phyloP scores from a whole-genome alignment of 1,284 basidiomycete species.

The Cryptococcus floricola region DNA sequence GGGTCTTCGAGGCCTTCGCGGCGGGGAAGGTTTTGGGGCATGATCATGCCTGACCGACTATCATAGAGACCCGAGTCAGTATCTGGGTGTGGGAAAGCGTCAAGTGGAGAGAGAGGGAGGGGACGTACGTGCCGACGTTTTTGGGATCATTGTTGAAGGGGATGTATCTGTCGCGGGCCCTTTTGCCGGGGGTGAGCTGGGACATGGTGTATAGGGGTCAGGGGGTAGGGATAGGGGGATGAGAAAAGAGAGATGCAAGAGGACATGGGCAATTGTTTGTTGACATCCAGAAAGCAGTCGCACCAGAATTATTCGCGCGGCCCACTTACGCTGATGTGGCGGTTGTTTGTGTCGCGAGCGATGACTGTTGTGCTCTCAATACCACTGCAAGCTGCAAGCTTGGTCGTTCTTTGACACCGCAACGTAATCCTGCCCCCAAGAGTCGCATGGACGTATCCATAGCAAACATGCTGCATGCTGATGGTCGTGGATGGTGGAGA shows the following conservation, averaged over 20 bases:
- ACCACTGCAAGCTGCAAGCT: too few relatives aligned
- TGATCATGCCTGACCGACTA: slow-evolving; percentile 40
- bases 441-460: too few relatives aligned
- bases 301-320: too few relatives aligned
- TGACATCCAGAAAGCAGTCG: background rate
- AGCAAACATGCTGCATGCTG: too few relatives aligned
- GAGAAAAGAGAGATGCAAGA: background rate
- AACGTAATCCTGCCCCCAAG: too few relatives aligned
- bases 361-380: too few relatives aligned
- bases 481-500: too few relatives aligned
- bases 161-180: slow-evolving; percentile 1
- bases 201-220: background rate
- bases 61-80: background rate
- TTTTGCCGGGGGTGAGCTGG: background rate
- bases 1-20: slow-evolving; percentile 82
- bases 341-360: too few relatives aligned
- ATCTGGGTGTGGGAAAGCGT: background rate
- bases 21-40: slow-evolving; percentile 57
- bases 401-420: too few relatives aligned
- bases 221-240: background rate
- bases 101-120: background rate
- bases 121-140: slow-evolving; percentile 2
- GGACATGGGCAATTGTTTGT: background rate
- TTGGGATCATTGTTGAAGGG: slow-evolving; percentile 4
- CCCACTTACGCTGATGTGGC: too few relatives aligned